Evolutionary conservation across 495 filamentous ascomycete genomes (phyloP), one percentile per base, ranked within the genome.

Genomic region (Aspergillus ostianus): DNA sequence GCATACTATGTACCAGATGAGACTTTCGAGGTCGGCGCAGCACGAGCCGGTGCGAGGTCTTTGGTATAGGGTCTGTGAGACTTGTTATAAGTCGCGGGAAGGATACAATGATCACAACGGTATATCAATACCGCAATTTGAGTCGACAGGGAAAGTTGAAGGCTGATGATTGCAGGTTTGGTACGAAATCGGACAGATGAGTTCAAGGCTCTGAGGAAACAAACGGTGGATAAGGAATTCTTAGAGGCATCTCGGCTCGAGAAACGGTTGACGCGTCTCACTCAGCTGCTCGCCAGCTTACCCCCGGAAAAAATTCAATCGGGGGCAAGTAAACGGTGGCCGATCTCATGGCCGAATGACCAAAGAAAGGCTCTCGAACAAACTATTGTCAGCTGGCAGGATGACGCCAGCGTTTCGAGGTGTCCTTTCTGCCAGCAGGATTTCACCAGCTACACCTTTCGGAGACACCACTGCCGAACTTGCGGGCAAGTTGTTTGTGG

Each of bases 1-100:
- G 63, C 95, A 98, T 76, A 97, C 93, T 30, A 97, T 97, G 94
- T 98, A 98, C 66, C 93, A 98, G 76, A 98, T 98, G 90, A 97
- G 94, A 80, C 83, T 98, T 19, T 96, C 91, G 10, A 82, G 93
- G 50, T 87, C 91, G 6, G 94, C 95, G 4, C 84, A 87, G 61
- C 91, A 96, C 77, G 95, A 98, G 63, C 95, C 95, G 0, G 88
- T 96, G 0, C 77, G 95, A 61, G 94, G 94, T 2, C 81, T 93
- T 57, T 98, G 94, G 94, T 95, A 90, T 67, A 76, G 94, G 32
- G 93, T 97, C 5, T 98, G 94, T 70, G 95, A 98, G 73, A 98
- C 94, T 26, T 98, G 94, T 72, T 98, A 93, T 74, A 98, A 97
- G 76, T 94, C 90, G 19, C 82, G 95, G 61, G 91, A 93, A 41